A percentile compares a stretch with the other conserved stretches of the same genome.
Evolutionary conservation across 495 filamentous ascomycete genomes (phyloP).

Genomic region (Echria macrotheca): DNA sequence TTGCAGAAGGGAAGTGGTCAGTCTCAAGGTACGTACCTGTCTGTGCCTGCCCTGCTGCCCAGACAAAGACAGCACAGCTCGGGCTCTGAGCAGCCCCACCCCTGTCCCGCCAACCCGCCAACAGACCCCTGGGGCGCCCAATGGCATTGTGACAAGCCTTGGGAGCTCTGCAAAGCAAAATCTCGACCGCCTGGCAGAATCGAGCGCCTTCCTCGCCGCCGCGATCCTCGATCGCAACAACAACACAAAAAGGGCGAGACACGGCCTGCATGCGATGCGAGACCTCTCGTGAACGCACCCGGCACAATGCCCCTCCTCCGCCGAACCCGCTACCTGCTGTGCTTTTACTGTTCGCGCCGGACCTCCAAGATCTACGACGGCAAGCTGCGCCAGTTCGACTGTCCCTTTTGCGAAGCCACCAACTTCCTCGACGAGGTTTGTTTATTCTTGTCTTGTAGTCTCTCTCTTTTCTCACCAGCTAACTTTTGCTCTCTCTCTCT

Average conservation of each 20-base stretch:
- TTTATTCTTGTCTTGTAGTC: too few species aligned
- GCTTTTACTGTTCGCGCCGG: conserved; percentile 71
- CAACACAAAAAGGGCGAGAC: not conserved
- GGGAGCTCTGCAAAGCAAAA: conserved; percentile 19
- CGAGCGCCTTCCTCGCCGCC: not conserved
- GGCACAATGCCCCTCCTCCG: conserved; percentile 26
- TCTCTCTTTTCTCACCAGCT: not conserved
- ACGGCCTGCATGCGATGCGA: too few species aligned
- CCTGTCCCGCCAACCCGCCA: not conserved
- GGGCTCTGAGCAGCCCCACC: not conserved
- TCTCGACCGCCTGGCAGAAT: conserved; percentile 32
- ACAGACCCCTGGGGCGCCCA: not conserved
- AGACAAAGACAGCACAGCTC: too few species aligned
- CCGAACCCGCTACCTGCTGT: conserved; percentile 44
- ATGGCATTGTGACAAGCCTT: too few species aligned
- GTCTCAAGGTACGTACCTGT: too few species aligned
- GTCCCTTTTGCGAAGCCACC: conserved; percentile 67
- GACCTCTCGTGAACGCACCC: not conserved
- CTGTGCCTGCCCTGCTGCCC: too few species aligned
- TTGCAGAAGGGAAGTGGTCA: too few species aligned
- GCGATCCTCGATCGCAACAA: not conserved
- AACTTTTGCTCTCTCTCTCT: not conserved
- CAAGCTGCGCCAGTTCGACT: conserved; percentile 56
- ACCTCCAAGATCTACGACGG: conserved; percentile 51
- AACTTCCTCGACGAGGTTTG: conserved; percentile 86